Base-by-base conservation (phyloP, 2,329 filamentous ascomycete genomes). In the Camillea tinctor region DNA sequence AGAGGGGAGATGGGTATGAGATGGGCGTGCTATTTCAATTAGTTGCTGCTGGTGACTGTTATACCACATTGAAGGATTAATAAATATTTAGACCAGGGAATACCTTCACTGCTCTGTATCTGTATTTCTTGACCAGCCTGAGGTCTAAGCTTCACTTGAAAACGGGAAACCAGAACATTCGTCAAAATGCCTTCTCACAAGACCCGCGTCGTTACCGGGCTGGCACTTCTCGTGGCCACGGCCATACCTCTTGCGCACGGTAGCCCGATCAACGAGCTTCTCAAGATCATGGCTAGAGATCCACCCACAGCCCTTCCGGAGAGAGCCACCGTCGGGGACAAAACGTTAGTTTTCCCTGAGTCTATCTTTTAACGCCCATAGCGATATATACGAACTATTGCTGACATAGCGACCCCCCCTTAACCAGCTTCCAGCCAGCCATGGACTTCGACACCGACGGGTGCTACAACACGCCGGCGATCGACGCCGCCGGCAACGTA, bases 381-480 rank as follows among this genome's bases (percentile, higher is more conserved):
- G 2, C 21, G 11, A 40, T 7, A 54, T n/a, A 19, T 11, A 6
- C n/a, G n/a, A 26, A 56, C 6, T 23, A 4, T 56, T 40, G 7
- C 49, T 55, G 23, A 60, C 30, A 30, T 2, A 4, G 19, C 54
- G 44, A 19, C 11, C 5, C 36, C n/a, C 36, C n/a, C 36, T 52
- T 24, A 13, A 49, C 24, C 44, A 70, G 67, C 54, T 71, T 64
- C 52, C 69, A 71, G 58, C 69, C 69, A 7, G 69, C 68, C 1
- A 70, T 71, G 69, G 69, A 79, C 68, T 72, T 74, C 63, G 76
- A 74, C 54, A 70, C 66, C 6, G 70, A 76, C 54, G 66, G 74
- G 19, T 78, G 76, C 66, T 78, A 78, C 61, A 77, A 77, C 63
- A 72, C 72, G 1, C 72, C 75, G 2, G 76, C 76, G 19, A 76